Evolutionary conservation across 2,329 filamentous ascomycete genomes (phyloP), one percentile per base, ranked within the genome.

Genomic region (Fusarium graminum): DNA sequence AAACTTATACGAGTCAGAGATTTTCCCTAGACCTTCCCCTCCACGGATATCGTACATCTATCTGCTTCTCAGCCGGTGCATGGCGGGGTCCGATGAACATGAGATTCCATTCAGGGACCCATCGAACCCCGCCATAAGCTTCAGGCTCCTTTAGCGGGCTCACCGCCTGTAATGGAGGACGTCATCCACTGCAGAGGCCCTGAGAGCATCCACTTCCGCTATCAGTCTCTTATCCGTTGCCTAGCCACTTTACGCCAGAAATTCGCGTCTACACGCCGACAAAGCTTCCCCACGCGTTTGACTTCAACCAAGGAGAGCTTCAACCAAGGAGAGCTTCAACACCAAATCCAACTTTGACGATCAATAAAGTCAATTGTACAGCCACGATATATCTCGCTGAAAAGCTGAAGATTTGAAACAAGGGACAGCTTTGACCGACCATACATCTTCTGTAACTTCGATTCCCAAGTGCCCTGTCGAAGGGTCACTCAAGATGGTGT

Each of bases 401-500:
- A n/a, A 22, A 28, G 19, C 9, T 43, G 17, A 38, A 26, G 14
- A 7, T 32, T 11, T 10, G 22, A 30, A 30, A 14, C 10, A 30
- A 16, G 3, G 25, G 29, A 17, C 17, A 34, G 12, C 12, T 30
- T 26, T 26, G 14, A 19, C 1, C 13, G 12, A 14, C 16, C 13
- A 17, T 13, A 16, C 7, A 19, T 25, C 6, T 14, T 19, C 42
- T 9, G 13, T 19, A 45, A 32, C 12, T 7, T 14, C 25, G 7
- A 19, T 16, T 11, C 17, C 6, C 36, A 52, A 22, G 19, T 14
- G 17, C 14, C 19, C 25, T 17, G 17, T 25, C 38, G 10, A 13
- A 22, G n/a, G 28, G 45, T 36, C 36, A 41, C 29, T n/a, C 67
- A 70, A 56, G 29, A 79, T 79, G 78, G 77, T 78, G 30, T 59